phyloP scores from a whole-genome alignment of 768 basidiomycete species.

The Sistotremastrum suecicum region DNA sequence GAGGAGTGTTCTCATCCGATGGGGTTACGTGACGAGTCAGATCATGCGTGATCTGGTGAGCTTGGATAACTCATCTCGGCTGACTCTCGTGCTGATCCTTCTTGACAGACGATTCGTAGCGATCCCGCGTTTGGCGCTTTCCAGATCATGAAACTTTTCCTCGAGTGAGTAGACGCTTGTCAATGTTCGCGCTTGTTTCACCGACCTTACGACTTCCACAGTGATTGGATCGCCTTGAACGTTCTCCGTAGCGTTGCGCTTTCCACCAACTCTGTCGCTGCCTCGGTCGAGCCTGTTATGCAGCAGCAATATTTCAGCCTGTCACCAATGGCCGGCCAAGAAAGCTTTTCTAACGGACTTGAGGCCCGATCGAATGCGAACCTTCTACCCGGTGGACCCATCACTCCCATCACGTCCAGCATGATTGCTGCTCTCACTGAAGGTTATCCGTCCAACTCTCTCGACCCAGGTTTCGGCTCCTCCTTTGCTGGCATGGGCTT shows the following conservation, averaged over 20 bases:
- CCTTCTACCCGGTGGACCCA: slow-evolving; percentile 25
- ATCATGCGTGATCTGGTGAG: slow-evolving; percentile 83
- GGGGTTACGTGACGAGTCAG: slow-evolving; percentile 89
- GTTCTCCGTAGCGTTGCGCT: slow-evolving; percentile 76
- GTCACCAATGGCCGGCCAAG: slow-evolving; percentile 83
- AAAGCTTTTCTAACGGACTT: slow-evolving; percentile 48
- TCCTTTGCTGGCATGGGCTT: slow-evolving; percentile 34
- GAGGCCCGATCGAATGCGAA: slow-evolving; percentile 30
- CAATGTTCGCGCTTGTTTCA: neutral
- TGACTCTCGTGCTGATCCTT: neutral
- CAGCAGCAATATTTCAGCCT: slow-evolving; percentile 80
- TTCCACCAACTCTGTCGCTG: slow-evolving; percentile 83
- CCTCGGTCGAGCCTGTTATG: slow-evolving; percentile 84
- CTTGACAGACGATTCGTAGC: slow-evolving; percentile 67
- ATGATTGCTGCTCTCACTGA: slow-evolving; percentile 85
- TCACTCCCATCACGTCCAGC: slow-evolving; percentile 77
- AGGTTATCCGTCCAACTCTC: slow-evolving; percentile 45
- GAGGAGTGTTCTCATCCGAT: slow-evolving; percentile 74
- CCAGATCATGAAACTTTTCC: slow-evolving; percentile 81
- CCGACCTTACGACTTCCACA: slow-evolving; percentile 17
- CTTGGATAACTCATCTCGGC: slow-evolving; percentile 3
- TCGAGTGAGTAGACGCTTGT: slow-evolving; percentile 46
- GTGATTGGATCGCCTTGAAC: slow-evolving; percentile 87
- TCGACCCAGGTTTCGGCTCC: slow-evolving; percentile 47
- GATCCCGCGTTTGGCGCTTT: slow-evolving; percentile 89